Base-by-base conservation (phyloP, 257 asterid species). In the Cinchona pubescens region DNA sequence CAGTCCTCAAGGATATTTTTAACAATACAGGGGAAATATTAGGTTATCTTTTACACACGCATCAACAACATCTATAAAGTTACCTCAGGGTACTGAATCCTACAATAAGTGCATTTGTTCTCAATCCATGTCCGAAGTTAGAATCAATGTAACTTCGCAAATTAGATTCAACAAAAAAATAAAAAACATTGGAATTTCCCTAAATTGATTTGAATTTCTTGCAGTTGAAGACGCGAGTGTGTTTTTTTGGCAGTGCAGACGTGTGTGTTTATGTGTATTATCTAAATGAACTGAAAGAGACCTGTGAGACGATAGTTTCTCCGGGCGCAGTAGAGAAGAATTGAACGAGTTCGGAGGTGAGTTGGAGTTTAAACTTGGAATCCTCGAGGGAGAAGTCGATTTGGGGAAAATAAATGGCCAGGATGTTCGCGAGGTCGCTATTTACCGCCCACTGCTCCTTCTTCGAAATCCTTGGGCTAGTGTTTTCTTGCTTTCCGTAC, bases 241-340 rank as follows among this genome's bases (percentile, higher is more conserved):
- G n/a, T n/a, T n/a, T n/a, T n/a, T n/a, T n/a, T n/a, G n/a, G n/a
- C n/a, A n/a, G n/a, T n/a, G n/a, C n/a, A n/a, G n/a, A n/a, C 14
- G 58, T 61, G n/a, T 68, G 59, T 25, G 19, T 68, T 10, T 21
- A 32, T 23, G 27, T 30, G 27, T 3, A 19, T 14, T 35, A 8
- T 34, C 49, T 3, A 66, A 30, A 14, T 34, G 37, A 29, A 75
- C 14, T 62, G 76, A 43, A 15, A 19, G 8, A 71, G 27, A 71
- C 98, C 98, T 92, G 94, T 74, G 80, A 76, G 79, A 86, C 65
- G 69, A 88, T 79, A 34, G 72, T 81, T 42, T 82, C 81, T 6
- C 88, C 91, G 37, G 78, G 79, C 62, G 86, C 80, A 75, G 88
- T 75, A 61, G 96, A 91, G 87, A 94, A 90, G 85, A 92, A 89